Conservation (phyloP, 2,329 filamentous ascomycete genomes). For the Venturia pyrina region DNA sequence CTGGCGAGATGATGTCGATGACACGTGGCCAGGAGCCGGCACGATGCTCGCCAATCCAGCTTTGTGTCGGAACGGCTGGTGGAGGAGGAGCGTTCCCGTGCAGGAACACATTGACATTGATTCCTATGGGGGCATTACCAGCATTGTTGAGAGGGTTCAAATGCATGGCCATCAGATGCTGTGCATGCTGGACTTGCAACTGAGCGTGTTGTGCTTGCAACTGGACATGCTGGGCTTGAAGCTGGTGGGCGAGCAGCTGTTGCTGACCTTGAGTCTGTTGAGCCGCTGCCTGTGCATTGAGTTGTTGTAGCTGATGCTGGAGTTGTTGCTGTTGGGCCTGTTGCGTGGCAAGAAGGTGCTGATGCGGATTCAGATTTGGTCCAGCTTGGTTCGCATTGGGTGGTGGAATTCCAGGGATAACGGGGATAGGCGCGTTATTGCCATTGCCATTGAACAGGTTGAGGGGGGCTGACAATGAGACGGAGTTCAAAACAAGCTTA, state of each 20-base stretch:
- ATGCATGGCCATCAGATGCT: background rate
- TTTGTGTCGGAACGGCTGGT: background rate
- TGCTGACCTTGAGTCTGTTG: constrained; percentile 3
- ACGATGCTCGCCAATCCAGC: constrained; percentile 4
- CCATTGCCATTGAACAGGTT: background rate
- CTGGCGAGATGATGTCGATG: constrained; percentile 12
- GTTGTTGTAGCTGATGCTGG: constrained; percentile 22
- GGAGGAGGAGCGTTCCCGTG: background rate
- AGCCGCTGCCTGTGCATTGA: constrained; percentile 22
- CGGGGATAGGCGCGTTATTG: background rate
- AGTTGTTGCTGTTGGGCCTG: constrained; percentile 20
- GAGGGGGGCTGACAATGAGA: constrained; percentile 41
- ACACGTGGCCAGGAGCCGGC: constrained; percentile 12
- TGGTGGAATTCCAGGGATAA: background rate
- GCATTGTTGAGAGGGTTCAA: background rate
- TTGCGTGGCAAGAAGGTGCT: constrained; percentile 16
- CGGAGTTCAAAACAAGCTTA: constrained; percentile 50
- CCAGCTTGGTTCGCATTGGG: background rate
- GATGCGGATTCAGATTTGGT: background rate
- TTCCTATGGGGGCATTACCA: background rate
- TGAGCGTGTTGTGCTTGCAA: background rate
- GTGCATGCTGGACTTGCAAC: background rate
- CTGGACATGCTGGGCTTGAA: background rate
- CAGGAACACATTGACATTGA: background rate
- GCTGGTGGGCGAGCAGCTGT: background rate